Evolutionary conservation across 2,329 filamentous ascomycete species (phyloP).

Genomic region (Knoxdaviesia capensis): DNA sequence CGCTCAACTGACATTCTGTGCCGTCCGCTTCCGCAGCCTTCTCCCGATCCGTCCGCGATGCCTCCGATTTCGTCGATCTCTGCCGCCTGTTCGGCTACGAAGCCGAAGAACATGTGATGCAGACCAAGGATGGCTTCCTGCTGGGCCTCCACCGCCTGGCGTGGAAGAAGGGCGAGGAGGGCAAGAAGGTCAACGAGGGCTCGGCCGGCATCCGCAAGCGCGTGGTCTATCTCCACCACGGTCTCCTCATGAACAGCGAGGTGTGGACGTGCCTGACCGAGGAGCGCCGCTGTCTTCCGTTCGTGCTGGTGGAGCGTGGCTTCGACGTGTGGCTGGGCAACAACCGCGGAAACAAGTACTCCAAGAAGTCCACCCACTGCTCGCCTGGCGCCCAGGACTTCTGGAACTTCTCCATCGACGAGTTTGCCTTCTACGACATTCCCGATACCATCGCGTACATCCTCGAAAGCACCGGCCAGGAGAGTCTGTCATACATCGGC

Average conservation of each 20-base stretch:
- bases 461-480: constrained; percentile 60
- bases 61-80: constrained; percentile 84
- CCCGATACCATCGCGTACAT: constrained; percentile 89
- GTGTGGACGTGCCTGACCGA: constrained; percentile 93
- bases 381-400: constrained; percentile 61
- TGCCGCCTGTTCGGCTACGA: constrained; percentile 81
- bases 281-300: constrained; percentile 67
- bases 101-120: constrained; percentile 88
- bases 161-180: constrained; percentile 65
- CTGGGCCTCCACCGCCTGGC: constrained; percentile 76
- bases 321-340: constrained; percentile 98
- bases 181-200: constrained; percentile 55
- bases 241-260: constrained; percentile 95
- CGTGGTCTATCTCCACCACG: constrained; percentile 87
- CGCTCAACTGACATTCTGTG: constrained; percentile 14
- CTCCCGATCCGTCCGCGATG: constrained; percentile 61
- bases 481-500: constrained; percentile 82
- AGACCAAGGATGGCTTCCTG: constrained; percentile 85
- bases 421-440: constrained; percentile 96
- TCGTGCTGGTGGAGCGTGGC: constrained; percentile 70
- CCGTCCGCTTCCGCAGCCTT: constrained; percentile 35
- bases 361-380: constrained; percentile 69
- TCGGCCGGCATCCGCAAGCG: constrained; percentile 52
- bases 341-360: constrained; percentile 97
- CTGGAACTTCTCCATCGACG: constrained; percentile 97